Evolutionary conservation across 257 asterid genomes (phyloP), one percentile per base, ranked within the genome.

Genomic region (Plantago elongata): DNA sequence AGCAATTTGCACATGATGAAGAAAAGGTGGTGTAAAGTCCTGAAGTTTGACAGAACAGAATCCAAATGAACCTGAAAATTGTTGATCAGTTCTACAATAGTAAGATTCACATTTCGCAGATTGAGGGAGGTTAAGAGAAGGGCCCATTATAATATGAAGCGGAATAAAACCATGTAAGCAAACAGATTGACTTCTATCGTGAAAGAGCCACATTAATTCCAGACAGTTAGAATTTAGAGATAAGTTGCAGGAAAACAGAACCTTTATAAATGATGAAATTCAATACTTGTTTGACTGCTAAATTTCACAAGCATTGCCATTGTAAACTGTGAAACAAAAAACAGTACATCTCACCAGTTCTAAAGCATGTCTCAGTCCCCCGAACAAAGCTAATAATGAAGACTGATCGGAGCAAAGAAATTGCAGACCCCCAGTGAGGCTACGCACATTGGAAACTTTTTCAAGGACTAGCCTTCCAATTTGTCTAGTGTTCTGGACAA

Each of bases 351-450:
- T 56, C 87, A 92, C 99, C 96, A 92, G 80, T 72, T 82, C 81
- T 72, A 92, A 74, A 77, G 91, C 97, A 74, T 89, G 99, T 49
- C 84, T 83, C 81, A 84, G 55, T 60, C 97, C 97, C 75, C 73
- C 45, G 66, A 84, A 75, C 78, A 84, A 59, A 61, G 89, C 86
- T 30, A 71, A 63, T 84, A 85, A 67, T 58, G 99, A 83, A 66
- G 90, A 73, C 62, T 78, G 84, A 14, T 75, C 55, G 65, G 91
- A 80, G 81, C 97, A 92, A 65, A 92, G 90, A 79, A 89, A 92
- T 75, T 87, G 91, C 82, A 92, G 80, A 51, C 91, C 82, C 64
- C 72, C 71, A 62, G 95, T 85, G 64, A 92, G 95, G 73, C 89
- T 90, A 34, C 88, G 87, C 66, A 75, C 62, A 60, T 73, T 80